These are phyloP conservation scores for Chaetomiaceae sp. DNA, from an alignment of 2,329 filamentous ascomycete genomes.

Conservation along the genomic window DNA sequence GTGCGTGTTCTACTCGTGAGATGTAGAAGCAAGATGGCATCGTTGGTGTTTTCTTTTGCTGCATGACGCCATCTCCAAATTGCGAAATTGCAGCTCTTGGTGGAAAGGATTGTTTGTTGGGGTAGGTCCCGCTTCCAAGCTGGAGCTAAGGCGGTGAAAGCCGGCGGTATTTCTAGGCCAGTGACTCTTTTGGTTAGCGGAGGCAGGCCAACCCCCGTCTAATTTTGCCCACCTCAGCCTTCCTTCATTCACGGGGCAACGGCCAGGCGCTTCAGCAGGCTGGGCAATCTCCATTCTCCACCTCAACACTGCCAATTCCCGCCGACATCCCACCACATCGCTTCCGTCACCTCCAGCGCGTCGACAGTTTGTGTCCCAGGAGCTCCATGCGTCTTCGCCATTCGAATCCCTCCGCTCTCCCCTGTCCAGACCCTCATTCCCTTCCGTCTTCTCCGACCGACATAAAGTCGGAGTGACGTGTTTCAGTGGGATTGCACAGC, in stretches of 20 bases:
- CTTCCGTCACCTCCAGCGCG: neutral
- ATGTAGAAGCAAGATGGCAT: too few species aligned
- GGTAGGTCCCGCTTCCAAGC: too few species aligned
- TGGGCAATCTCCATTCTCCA: slow-evolving; percentile 12
- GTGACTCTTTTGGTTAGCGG: slow-evolving; percentile 17
- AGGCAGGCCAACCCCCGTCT: slow-evolving; percentile 25
- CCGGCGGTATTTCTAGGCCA: slow-evolving; percentile 4
- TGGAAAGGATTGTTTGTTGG: too few species aligned
- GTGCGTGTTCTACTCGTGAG: too few species aligned
- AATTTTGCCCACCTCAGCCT: slow-evolving; percentile 10
- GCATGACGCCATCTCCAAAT: too few species aligned
- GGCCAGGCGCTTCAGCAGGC: slow-evolving; percentile 12
- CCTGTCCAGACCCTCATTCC: neutral
- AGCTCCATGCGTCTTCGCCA: slow-evolving; percentile 2
- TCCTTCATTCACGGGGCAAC: slow-evolving; percentile 27
- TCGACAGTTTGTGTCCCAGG: neutral
- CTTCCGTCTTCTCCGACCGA: neutral
- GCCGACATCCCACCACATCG: neutral
- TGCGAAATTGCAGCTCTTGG: too few species aligned
- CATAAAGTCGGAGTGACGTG: slow-evolving; percentile 19
- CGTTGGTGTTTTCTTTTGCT: too few species aligned
- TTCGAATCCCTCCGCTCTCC: neutral
- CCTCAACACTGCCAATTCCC: slow-evolving; percentile 11
- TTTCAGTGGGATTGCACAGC: slow-evolving; percentile 15
- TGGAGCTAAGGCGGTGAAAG: slow-evolving; percentile 7